phyloP scores from a whole-genome alignment of 805 yeast species.

The Yamadazyma akitaensis region DNA sequence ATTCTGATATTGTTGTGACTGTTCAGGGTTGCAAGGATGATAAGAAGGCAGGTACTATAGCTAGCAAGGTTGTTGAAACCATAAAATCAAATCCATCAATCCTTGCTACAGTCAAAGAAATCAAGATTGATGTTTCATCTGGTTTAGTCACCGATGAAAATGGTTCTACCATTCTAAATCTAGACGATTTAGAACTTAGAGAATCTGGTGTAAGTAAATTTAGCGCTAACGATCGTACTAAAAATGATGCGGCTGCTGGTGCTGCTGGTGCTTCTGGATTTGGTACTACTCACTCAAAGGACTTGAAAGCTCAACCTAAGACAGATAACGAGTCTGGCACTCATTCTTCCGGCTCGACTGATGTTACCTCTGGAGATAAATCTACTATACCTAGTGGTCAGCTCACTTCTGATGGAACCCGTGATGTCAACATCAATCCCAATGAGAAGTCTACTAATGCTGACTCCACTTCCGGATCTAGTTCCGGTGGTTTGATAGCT shows the following conservation, averaged over 20 bases:
- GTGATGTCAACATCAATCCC: not conserved
- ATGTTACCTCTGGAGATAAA: not conserved
- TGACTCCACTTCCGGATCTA: not conserved
- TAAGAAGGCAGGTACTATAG: conserved; percentile 24
- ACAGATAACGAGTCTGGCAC: no score
- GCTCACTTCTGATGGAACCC: not conserved
- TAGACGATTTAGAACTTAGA: not conserved
- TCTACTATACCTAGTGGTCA: not conserved
- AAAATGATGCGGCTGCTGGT: not conserved
- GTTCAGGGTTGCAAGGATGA: conserved; percentile 27
- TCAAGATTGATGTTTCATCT: conserved; percentile 27
- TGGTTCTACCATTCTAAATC: conserved; percentile 13
- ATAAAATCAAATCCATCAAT: conserved; percentile 21
- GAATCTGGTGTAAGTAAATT: not conserved
- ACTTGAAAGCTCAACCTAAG: no score
- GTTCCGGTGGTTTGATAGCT: not conserved
- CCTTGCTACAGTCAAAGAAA: conserved; percentile 19
- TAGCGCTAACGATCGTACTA: no score
- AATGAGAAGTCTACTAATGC: not conserved
- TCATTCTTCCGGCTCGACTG: no score
- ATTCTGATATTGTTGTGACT: conserved; percentile 30
- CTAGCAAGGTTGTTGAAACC: conserved; percentile 25
- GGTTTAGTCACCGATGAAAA: conserved; percentile 29
- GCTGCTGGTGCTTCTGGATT: conserved; percentile 1
- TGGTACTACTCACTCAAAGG: not conserved